Percentiles rank a stretch among this genome's conserved stretches.
phyloP scores from a whole-genome alignment of 1,139 yeast genomes.

The Yamadazyma epiphylla region DNA sequence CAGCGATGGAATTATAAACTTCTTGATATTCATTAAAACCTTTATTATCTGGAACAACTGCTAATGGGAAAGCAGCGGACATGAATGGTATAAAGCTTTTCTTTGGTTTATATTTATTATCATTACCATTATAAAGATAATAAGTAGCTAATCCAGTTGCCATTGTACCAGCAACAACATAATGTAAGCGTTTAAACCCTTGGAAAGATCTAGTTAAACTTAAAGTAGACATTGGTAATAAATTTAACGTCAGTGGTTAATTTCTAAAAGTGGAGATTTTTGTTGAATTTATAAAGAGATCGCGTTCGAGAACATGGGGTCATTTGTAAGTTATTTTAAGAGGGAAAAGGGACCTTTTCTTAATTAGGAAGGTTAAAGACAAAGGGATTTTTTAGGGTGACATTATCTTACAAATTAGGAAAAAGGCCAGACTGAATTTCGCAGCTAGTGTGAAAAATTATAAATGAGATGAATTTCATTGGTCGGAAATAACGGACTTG shows the following conservation, averaged over 20 bases:
- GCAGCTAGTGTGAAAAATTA: background rate
- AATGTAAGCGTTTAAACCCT: background rate
- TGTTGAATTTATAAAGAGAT: too few species aligned
- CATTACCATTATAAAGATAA: background rate
- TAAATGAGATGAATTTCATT: background rate
- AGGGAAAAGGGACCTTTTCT: too few species aligned
- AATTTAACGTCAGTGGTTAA: too few species aligned
- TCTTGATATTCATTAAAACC: constrained; percentile 60
- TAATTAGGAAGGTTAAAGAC: too few species aligned
- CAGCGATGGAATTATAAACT: constrained; percentile 77
- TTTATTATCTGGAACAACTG: constrained; percentile 25
- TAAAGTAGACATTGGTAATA: background rate
- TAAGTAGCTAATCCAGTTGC: background rate
- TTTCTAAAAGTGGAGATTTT: too few species aligned
- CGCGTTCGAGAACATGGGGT: too few species aligned
- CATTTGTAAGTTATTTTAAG: too few species aligned
- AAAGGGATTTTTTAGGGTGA: too few species aligned
- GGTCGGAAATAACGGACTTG: too few species aligned
- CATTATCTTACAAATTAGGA: background rate
- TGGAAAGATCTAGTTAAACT: background rate
- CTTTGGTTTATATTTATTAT: background rate
- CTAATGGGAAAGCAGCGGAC: constrained; percentile 13
- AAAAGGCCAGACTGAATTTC: background rate
- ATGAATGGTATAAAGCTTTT: constrained; percentile 2
- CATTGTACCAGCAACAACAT: background rate